phyloP scores from a whole-genome alignment of 2,329 filamentous ascomycete species.

The Aspergillus piperis region DNA sequence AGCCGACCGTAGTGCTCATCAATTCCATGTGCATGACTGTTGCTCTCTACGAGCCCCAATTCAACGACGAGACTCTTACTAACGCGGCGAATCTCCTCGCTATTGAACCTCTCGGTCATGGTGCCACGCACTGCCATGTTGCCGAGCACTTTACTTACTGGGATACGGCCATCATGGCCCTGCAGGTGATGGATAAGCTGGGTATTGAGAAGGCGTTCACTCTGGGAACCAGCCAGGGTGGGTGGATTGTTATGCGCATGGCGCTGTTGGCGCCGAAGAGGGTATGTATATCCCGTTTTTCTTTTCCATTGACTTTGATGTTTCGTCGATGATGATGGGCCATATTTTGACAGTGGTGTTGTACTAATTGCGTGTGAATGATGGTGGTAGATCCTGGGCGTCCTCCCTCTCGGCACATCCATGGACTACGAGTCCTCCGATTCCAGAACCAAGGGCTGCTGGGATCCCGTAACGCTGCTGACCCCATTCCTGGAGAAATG shows the following conservation, averaged over 20 bases:
- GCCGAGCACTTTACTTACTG: slow-evolving; percentile 56
- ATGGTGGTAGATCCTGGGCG: slow-evolving; percentile 47
- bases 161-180: slow-evolving; percentile 56
- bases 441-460: slow-evolving; percentile 50
- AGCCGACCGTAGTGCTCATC: slow-evolving; percentile 55
- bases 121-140: slow-evolving; percentile 46
- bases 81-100: slow-evolving; percentile 53
- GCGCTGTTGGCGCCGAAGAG: slow-evolving; percentile 53
- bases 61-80: slow-evolving; percentile 37
- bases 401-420: slow-evolving; percentile 56
- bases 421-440: slow-evolving; percentile 52
- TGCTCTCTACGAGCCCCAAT: slow-evolving; percentile 48
- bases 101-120: slow-evolving; percentile 57
- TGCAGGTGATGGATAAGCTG: slow-evolving; percentile 56
- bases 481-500: slow-evolving; percentile 42
- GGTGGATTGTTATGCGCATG: slow-evolving; percentile 56
- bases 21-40: slow-evolving; percentile 55
- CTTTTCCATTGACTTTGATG: too few relatives aligned
- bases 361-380: not conserved
- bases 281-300: slow-evolving; percentile 30
- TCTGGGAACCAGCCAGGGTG: slow-evolving; percentile 56
- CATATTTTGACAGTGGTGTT: too few relatives aligned
- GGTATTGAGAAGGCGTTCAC: slow-evolving; percentile 49
- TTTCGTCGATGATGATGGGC: too few relatives aligned
- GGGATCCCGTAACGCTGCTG: slow-evolving; percentile 45